Evolutionary conservation across 306 rosid species (phyloP).

Genomic region (Prunus mume): DNA sequence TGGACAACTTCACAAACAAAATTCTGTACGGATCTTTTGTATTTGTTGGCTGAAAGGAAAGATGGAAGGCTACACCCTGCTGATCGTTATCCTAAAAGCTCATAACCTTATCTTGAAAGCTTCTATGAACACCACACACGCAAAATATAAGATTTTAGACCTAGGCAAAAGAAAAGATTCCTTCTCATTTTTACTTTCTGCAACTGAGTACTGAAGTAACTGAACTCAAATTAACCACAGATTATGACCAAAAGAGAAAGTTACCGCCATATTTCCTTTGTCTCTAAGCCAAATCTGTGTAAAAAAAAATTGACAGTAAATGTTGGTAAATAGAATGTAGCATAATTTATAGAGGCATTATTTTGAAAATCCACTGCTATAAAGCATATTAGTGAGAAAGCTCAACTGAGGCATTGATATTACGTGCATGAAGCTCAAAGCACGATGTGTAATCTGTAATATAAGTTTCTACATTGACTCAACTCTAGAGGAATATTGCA

Average conservation of each 20-base stretch:
- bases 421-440: too few relatives aligned
- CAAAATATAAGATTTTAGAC: neutral
- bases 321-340: neutral
- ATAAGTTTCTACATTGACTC: neutral
- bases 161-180: neutral
- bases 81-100: neutral
- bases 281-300: neutral
- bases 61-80: neutral
- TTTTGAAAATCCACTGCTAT: neutral
- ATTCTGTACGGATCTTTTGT: neutral
- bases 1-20: neutral
- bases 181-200: too few relatives aligned
- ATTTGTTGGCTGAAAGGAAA: neutral
- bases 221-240: neutral
- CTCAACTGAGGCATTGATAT: too few relatives aligned
- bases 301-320: neutral
- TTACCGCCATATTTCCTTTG: neutral
- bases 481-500: neutral
- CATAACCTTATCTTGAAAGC: constrained; percentile 7
- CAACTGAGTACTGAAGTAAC: neutral
- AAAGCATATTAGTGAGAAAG: neutral
- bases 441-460: neutral
- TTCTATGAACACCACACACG: constrained; percentile 6
- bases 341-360: neutral
- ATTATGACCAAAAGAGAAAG: too few relatives aligned